Conservation (phyloP, 768 basidiomycete genomes). For the Termitomyces sp. region DNA sequence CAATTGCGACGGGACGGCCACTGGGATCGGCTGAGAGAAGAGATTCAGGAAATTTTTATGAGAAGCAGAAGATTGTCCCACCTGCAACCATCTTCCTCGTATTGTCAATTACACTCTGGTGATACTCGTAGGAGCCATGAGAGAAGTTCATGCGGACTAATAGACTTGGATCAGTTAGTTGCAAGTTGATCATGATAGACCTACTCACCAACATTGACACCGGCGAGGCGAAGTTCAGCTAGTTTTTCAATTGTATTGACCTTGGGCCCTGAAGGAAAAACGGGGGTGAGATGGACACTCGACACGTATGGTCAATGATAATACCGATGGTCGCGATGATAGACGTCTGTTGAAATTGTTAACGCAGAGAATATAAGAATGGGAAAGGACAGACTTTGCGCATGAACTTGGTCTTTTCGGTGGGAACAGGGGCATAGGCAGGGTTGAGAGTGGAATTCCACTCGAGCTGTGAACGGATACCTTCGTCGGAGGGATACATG, state of each 20-base stretch:
- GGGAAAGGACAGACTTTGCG: slow-evolving; percentile 69
- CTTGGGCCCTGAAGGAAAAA: slow-evolving; percentile 72
- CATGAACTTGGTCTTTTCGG: slow-evolving; percentile 76
- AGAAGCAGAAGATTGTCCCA: slow-evolving; percentile 30
- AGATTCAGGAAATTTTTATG: slow-evolving; percentile 3
- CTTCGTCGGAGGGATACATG: slow-evolving; percentile 55
- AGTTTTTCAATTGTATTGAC: slow-evolving; percentile 91
- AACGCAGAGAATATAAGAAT: neutral
- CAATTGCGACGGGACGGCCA: slow-evolving; percentile 95
- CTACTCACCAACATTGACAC: slow-evolving; percentile 92
- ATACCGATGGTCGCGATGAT: slow-evolving; percentile 98
- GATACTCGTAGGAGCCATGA: slow-evolving; percentile 97
- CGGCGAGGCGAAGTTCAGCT: slow-evolving; percentile 77
- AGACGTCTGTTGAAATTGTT: slow-evolving; percentile 57
- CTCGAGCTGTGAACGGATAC: slow-evolving; percentile 78
- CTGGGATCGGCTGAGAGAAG: slow-evolving; percentile 49
- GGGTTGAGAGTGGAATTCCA: slow-evolving; percentile 88
- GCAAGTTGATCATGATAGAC: neutral
- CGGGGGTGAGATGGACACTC: slow-evolving; percentile 5
- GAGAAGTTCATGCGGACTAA: slow-evolving; percentile 99
- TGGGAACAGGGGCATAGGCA: slow-evolving; percentile 63
- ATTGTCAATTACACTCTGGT: slow-evolving; percentile 99
- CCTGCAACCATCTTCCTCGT: slow-evolving; percentile 81
- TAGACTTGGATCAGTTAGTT: neutral
- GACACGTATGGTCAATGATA: slow-evolving; percentile 14